phyloP scores from a whole-genome alignment of 1,284 basidiomycete species.

The Cyathus pygmaeus region DNA sequence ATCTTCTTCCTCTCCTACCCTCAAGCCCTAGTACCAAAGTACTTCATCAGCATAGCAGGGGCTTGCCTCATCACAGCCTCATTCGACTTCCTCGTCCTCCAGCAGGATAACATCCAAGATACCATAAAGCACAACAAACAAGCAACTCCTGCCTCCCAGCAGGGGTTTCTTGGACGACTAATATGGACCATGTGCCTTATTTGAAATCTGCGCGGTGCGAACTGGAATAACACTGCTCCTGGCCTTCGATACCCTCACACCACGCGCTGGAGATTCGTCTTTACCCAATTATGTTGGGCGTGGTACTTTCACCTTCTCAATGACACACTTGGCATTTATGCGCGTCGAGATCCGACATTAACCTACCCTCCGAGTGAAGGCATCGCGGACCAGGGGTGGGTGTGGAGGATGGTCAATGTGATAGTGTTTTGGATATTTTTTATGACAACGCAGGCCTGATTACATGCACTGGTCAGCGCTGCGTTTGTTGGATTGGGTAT shows the following conservation, averaged over 20 bases:
- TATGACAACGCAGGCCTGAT: background rate
- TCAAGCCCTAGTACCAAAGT: background rate
- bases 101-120: slow-evolving; percentile 9
- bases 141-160: background rate
- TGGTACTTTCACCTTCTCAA: background rate
- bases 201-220: slow-evolving; percentile 11
- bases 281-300: background rate
- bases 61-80: slow-evolving; percentile 6
- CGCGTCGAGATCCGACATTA: slow-evolving; percentile 6
- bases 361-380: background rate
- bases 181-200: slow-evolving; percentile 11
- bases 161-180: slow-evolving; percentile 6
- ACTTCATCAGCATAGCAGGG: slow-evolving; percentile 5
- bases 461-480: slow-evolving; percentile 3
- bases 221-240: slow-evolving; percentile 17
- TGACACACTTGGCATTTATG: slow-evolving; percentile 1
- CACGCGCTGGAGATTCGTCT: slow-evolving; percentile 11
- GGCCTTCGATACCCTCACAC: slow-evolving; percentile 9
- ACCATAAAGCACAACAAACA: slow-evolving; percentile 9
- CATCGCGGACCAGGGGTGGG: slow-evolving; percentile 8
- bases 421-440: slow-evolving; percentile 9
- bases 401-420: slow-evolving; percentile 12
- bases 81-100: slow-evolving; percentile 9
- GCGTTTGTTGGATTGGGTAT: slow-evolving; percentile 6
- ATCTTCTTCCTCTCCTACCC: background rate